Evolutionary conservation across 2,329 filamentous ascomycete species (phyloP), one percentile per base, ranked within the genome.

Genomic region (Pezicula carpinea): DNA sequence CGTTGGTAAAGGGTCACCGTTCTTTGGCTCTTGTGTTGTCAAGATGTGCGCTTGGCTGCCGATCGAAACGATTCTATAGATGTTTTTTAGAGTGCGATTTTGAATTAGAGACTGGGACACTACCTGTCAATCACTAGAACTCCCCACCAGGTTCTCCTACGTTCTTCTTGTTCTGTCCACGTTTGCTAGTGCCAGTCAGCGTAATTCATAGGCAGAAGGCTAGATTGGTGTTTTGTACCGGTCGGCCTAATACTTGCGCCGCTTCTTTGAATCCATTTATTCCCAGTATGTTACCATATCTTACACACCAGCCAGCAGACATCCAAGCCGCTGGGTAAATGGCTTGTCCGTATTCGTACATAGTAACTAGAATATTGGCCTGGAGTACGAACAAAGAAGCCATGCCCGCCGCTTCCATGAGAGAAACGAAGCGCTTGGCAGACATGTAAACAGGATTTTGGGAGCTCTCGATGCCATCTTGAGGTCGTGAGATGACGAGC

Each of bases 271-370:
- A 58, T 5, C 61, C 57, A 53, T 67, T 69, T 17, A 76, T 55
- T 2, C 70, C 71, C n/a, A 76, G 59, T 10, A 74, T 63, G 35
- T 71, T 68, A 7, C 67, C 66, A 52, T 75, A 72, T 45, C 72
- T 60, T 17, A 69, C 64, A 56, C 70, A 73, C 55, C 64, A 62
- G 2, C 69, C 73, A 5, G 73, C 63, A 1, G 70, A 69, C 59
- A 76, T 69, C 64, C 70, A 77, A 13, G 71, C 72, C 10, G 71
- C 69, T 3, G 74, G 74, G 51, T 76, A 76, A 39, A 77, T 70
- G 3, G 64, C 68, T 50, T 77, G 73, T 1, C 70, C 68, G 47
- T 70, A 64, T 53, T 77, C 73, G 54, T 74, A 76, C 3, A 74
- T 57, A 6, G 71, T 64, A 18, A 76, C 59, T 13, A 77, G 63